Evolutionary conservation across 148 eudicot species (phyloP), one percentile per base, ranked within the genome.

Genomic region (Polygonum aviculare): DNA sequence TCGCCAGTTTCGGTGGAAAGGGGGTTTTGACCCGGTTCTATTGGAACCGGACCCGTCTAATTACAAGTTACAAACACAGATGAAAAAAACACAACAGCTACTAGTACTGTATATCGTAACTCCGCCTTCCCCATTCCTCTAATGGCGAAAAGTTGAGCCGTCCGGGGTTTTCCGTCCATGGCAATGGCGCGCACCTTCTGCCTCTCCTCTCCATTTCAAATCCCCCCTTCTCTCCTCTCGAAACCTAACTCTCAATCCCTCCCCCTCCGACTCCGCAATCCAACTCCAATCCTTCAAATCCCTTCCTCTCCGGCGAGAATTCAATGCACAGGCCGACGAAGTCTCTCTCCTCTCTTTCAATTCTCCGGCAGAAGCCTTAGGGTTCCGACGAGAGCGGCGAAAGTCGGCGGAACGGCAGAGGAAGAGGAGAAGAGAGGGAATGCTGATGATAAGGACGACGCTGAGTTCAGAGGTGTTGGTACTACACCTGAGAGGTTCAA

Each of bases 401-500:
- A 72, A 67, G 81, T 38, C 15, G 72, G 72, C 72, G 72, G 45
- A 36, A 38, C 45, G 0, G 72, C 15, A 15, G 72, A 16, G 16
- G 21, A 38, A 10, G 71, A 14, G 81, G 47, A 48, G 86, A 67
- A 40, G 82, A 33, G 14, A 78, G 78, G 60, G 79, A 73, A 57
- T 19, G 79, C 38, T 52, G 85, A 70, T 35, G 90, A 87, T 12
- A 72, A 82, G 72, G 85, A 84, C 18, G 82, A 85, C 73, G 78
- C 77, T 63, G 89, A 87, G 45, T 84, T 84, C 35, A 85, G 96
- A 74, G 90, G 89, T n/a, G 71, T 80, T 76, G 88, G 92, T 69
- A 89, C 88, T 4, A 83, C 88, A 88, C 98, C 98, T 41, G 93
- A 89, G 12, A 88, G 93, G 77, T 93, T 93, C 74, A 84, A 85